phyloP scores from a whole-genome alignment of 441 rosid species.

The California macrophylla region DNA sequence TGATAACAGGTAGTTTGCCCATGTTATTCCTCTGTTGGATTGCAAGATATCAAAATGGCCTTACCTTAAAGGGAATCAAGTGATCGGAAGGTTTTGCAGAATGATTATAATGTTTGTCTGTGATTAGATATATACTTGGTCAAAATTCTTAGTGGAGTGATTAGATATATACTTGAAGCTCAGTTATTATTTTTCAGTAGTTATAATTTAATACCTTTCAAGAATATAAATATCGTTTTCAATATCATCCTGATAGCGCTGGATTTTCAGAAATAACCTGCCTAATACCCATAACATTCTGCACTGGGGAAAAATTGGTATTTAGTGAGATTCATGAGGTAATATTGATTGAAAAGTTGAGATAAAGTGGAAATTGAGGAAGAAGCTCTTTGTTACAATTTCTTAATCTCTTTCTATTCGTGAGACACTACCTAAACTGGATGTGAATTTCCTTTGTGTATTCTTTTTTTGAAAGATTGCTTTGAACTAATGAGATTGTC shows the following conservation, averaged over 20 bases:
- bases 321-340: neutral
- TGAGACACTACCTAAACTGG: neutral
- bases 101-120: neutral
- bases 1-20: constrained; percentile 68
- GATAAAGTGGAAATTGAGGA: neutral
- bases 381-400: neutral
- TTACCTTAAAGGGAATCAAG: neutral
- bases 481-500: constrained; percentile 19
- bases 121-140: neutral
- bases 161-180: neutral
- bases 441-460: neutral
- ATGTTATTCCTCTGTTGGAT: constrained; percentile 12
- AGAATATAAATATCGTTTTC: neutral
- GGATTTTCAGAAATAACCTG: neutral
- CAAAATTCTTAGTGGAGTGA: neutral
- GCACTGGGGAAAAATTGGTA: neutral
- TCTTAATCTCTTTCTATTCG: neutral
- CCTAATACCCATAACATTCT: neutral
- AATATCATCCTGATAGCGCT: neutral
- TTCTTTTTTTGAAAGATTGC: neutral
- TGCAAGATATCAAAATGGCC: neutral
- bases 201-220: neutral
- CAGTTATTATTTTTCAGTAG: neutral
- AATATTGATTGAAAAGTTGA: neutral
- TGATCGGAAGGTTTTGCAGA: neutral